Conservation (phyloP, 352 stramenopile species). For the Phytophthora sansomeana region DNA sequence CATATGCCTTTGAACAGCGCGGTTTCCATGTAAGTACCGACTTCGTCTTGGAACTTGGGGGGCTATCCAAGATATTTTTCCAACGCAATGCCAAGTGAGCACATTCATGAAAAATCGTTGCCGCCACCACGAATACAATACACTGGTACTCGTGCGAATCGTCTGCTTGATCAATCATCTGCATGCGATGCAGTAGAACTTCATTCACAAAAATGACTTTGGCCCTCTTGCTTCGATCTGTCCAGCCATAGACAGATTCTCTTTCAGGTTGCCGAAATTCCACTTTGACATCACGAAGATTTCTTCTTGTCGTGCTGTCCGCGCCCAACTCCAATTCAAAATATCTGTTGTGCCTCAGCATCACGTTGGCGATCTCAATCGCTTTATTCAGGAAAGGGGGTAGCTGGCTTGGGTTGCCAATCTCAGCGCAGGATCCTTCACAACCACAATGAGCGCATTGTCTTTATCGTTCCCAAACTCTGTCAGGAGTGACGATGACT, state of each 20-base stretch:
- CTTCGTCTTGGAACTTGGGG: not conserved
- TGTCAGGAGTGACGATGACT: too few relatives aligned
- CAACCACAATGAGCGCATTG: not conserved
- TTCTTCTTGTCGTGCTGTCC: conserved; percentile 4
- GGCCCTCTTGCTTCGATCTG: not conserved
- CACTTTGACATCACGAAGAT: conserved; percentile 5
- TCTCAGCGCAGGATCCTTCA: not conserved
- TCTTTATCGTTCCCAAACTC: too few relatives aligned
- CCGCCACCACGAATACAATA: conserved; percentile 4
- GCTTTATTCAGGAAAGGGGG: conserved; percentile 2
- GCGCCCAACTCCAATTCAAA: not conserved
- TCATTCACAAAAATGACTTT: conserved; percentile 10
- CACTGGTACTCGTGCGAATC: conserved; percentile 9
- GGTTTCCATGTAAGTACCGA: conserved; percentile 1
- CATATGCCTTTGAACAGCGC: not conserved
- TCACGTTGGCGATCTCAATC: conserved; percentile 9
- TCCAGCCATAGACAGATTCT: conserved; percentile 4
- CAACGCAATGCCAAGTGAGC: conserved; percentile 5
- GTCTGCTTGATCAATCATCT: conserved; percentile 9
- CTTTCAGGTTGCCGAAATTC: not conserved
- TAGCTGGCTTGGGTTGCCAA: conserved; percentile 4
- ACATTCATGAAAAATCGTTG: conserved; percentile 14
- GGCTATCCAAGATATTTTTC: conserved; percentile 7
- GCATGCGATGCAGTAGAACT: conserved; percentile 6
- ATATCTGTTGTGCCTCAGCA: not conserved